Evolutionary conservation across 73 alveolate species (phyloP).

Genomic region (Paramecium pentaurelia): DNA sequence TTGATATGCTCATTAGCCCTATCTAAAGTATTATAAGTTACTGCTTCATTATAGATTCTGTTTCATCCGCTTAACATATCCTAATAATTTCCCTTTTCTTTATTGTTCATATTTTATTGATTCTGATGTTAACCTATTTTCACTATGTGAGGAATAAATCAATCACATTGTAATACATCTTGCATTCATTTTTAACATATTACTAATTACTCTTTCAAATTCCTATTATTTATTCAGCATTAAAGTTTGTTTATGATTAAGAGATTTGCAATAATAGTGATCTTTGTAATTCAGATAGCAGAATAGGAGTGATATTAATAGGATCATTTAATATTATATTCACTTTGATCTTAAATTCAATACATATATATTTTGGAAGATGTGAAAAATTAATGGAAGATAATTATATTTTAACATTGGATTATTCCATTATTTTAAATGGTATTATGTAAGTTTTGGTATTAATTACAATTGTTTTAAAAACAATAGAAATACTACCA

Average conservation of each 20-base stretch:
- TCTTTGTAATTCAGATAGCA: neutral
- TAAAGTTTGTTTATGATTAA: neutral
- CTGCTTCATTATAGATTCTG: neutral
- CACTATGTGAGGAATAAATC: neutral
- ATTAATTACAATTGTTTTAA: neutral
- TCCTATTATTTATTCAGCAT: neutral
- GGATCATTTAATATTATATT: neutral
- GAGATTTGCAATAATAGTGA: neutral
- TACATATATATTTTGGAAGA: neutral
- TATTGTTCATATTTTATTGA: neutral
- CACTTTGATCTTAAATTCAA: neutral
- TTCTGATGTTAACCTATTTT: neutral
- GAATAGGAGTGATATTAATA: neutral
- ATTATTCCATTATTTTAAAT: neutral
- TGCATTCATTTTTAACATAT: neutral
- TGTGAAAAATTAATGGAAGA: slow-evolving; percentile 18
- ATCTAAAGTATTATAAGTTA: neutral
- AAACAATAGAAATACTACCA: neutral
- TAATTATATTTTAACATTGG: neutral
- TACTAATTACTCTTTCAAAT: neutral
- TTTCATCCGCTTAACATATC: neutral
- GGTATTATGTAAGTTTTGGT: neutral
- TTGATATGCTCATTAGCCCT: neutral
- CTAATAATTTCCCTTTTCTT: neutral
- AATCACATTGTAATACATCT: neutral